A percentile compares a stretch with the other conserved stretches of the same genome.
These are phyloP conservation scores for Saccharomycopsis crataegensis DNA, from an alignment of 1,139 yeast genomes.

Conservation along the genomic window DNA sequence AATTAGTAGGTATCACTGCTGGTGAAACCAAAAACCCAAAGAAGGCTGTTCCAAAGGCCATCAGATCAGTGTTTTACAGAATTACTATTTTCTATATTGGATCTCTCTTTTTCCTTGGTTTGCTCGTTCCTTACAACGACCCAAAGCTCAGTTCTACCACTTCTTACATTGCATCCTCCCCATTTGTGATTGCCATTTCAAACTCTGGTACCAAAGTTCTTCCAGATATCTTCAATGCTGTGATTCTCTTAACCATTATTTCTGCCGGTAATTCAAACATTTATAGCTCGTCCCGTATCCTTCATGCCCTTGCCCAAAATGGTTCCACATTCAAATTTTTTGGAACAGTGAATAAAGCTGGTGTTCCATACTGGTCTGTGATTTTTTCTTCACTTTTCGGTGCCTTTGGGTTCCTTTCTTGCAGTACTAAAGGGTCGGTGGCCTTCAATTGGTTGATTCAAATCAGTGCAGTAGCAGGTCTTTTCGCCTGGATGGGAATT, in stretches of 20 bases:
- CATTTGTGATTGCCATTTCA: slow-evolving; percentile 58
- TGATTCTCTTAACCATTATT: slow-evolving; percentile 57
- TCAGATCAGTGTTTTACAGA: slow-evolving; percentile 73
- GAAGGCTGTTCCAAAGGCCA: slow-evolving; percentile 76
- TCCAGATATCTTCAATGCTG: slow-evolving; percentile 71
- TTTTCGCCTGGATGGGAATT: slow-evolving; percentile 68
- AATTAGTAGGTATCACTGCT: slow-evolving; percentile 80
- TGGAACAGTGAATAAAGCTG: slow-evolving; percentile 44
- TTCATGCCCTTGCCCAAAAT: slow-evolving; percentile 60
- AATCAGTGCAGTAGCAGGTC: slow-evolving; percentile 70
- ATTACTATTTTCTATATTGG: slow-evolving; percentile 75
- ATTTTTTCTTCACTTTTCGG: slow-evolving; percentile 54
- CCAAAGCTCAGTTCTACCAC: slow-evolving; percentile 39
- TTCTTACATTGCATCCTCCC: slow-evolving; percentile 59
- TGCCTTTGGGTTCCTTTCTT: slow-evolving; percentile 59
- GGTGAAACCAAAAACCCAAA: slow-evolving; percentile 85
- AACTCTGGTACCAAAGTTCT: slow-evolving; percentile 64
- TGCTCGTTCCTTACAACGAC: slow-evolving; percentile 75
- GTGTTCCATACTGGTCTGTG: slow-evolving; percentile 67
- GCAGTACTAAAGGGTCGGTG: slow-evolving; percentile 48
- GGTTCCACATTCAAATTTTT: slow-evolving; percentile 56
- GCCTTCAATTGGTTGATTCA: slow-evolving; percentile 84
- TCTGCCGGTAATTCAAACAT: slow-evolving; percentile 82
- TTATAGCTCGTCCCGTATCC: slow-evolving; percentile 68
- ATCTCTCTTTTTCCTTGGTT: slow-evolving; percentile 73